These are phyloP conservation scores for Mycena capillaripes DNA, from an alignment of 768 basidiomycete genomes.

Conservation along the genomic window DNA sequence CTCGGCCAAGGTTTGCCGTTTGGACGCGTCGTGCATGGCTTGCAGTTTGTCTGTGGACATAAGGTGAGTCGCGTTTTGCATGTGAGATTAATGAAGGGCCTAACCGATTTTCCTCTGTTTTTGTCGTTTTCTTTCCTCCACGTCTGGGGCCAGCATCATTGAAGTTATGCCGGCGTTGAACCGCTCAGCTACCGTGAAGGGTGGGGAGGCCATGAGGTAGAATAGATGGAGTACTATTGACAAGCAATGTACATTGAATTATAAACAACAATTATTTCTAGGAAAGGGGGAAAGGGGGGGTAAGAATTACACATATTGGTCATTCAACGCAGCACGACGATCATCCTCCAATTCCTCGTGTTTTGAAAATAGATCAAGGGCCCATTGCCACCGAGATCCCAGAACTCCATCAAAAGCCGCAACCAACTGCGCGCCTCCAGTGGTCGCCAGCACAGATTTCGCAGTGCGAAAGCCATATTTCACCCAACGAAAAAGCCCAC, in stretches of 20 bases:
- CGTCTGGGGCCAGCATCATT: not conserved
- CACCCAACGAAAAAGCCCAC: slow-evolving; percentile 39
- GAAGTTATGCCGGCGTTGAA: not conserved
- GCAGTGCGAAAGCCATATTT: slow-evolving; percentile 32
- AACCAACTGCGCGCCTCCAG: not conserved
- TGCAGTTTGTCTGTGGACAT: not conserved
- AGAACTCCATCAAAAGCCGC: not conserved
- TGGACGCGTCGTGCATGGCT: not conserved
- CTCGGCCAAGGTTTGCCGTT: not conserved
- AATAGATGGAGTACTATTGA: no score
- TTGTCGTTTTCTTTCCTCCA: not conserved
- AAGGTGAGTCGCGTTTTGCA: not conserved
- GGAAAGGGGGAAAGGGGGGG: not conserved
- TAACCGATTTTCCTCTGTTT: not conserved
- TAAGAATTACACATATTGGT: not conserved
- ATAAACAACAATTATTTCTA: no score
- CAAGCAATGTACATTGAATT: no score
- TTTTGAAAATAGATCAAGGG: slow-evolving; percentile 8
- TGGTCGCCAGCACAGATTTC: not conserved
- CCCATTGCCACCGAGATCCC: slow-evolving; percentile 15
- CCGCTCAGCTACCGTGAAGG: no score
- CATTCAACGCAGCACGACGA: not conserved
- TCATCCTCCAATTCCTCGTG: not conserved
- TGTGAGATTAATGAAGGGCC: not conserved
- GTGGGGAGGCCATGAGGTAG: no score